Percentiles rank a stretch among this genome's conserved stretches.
These are phyloP conservation scores for Xylaria polymorpha DNA, from an alignment of 2,329 filamentous ascomycete species.

Conservation along the genomic window DNA sequence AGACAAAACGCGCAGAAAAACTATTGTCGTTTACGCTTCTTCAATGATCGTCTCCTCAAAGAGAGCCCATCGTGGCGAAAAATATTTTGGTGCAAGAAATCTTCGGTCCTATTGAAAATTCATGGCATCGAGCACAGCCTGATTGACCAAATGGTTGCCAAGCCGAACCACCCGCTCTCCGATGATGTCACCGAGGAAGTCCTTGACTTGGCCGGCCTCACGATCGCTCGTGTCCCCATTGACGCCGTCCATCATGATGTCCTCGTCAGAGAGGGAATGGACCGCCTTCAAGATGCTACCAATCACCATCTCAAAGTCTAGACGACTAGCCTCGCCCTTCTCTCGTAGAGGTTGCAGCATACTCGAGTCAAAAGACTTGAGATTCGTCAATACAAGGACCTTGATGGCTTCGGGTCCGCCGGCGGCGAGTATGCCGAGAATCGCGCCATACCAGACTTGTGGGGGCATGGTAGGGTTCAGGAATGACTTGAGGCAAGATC, in stretches of 20 bases:
- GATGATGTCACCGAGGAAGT: constrained; percentile 67
- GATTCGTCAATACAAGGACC: constrained; percentile 66
- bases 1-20: background rate
- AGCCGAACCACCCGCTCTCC: constrained; percentile 61
- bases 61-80: background rate
- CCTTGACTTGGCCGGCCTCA: constrained; percentile 60
- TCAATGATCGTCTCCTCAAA: background rate
- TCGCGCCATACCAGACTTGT: constrained; percentile 87
- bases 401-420: constrained; percentile 73
- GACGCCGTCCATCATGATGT: constrained; percentile 54
- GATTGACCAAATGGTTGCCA: constrained; percentile 61
- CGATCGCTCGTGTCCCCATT: constrained; percentile 54
- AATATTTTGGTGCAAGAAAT: background rate
- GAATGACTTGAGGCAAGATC: constrained; percentile 93
- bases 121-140: constrained; percentile 65
- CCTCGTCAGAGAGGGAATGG: constrained; percentile 55
- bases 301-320: constrained; percentile 67
- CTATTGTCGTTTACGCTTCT: background rate
- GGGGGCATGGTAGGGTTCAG: constrained; percentile 86
- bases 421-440: constrained; percentile 81
- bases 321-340: constrained; percentile 53
- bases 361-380: constrained; percentile 64
- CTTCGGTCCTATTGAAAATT: constrained; percentile 57
- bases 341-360: constrained; percentile 66
- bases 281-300: constrained; percentile 67